phyloP scores from a whole-genome alignment of 345 rosid species.

The Carallia brachiata region DNA sequence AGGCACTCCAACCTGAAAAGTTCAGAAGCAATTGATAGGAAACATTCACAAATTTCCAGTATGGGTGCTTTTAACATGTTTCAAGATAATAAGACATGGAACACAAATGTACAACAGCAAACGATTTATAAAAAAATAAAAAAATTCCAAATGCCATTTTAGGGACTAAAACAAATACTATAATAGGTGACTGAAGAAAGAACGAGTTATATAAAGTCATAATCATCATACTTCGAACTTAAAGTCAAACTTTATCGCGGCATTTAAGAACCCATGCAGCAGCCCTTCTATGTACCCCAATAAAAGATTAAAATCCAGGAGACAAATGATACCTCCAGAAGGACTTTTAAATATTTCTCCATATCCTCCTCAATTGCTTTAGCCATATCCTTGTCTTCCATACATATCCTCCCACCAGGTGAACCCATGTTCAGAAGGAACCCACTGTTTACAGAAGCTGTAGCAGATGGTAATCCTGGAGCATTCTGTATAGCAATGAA shows the following conservation, averaged over 20 bases:
- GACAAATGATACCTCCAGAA: slow-evolving; percentile 64
- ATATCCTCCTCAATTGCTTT: slow-evolving; percentile 86
- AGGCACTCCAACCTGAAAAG: slow-evolving; percentile 77
- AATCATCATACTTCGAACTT: too few species aligned
- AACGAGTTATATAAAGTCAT: too few species aligned
- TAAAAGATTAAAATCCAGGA: neutral
- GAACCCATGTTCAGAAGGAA: slow-evolving; percentile 85
- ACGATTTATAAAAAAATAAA: neutral
- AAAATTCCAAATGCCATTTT: too few species aligned
- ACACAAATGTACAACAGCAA: neutral
- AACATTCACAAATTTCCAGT: slow-evolving; percentile 4
- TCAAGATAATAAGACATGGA: too few species aligned
- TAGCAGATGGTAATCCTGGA: slow-evolving; percentile 71
- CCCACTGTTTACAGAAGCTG: slow-evolving; percentile 91
- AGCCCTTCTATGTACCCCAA: neutral
- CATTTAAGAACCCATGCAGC: too few species aligned
- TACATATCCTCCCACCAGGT: slow-evolving; percentile 67
- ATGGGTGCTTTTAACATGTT: neutral
- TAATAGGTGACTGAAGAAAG: too few species aligned
- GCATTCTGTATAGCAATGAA: slow-evolving; percentile 85
- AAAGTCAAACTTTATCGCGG: too few species aligned
- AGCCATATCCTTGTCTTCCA: slow-evolving; percentile 73
- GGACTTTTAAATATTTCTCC: slow-evolving; percentile 78
- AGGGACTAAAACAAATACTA: too few species aligned
- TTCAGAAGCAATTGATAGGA: slow-evolving; percentile 22